Evolutionary conservation across 192 early-diverging fungal genomes (phyloP).

Genomic region (Obelidium mucronatum): DNA sequence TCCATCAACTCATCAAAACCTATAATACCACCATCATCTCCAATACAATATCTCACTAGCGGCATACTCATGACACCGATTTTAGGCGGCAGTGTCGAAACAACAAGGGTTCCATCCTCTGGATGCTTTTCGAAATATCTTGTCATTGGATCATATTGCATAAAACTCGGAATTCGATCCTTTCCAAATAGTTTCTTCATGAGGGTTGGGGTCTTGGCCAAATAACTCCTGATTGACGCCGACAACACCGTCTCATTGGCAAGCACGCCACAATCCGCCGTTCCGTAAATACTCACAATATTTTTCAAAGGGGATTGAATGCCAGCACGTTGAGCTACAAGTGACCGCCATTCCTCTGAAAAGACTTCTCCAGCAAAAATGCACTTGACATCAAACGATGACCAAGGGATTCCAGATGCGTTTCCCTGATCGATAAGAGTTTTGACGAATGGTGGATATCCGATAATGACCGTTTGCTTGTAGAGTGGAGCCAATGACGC

Average conservation of each 20-base stretch:
- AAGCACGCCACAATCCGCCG: slow-evolving; percentile 50
- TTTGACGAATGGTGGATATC: slow-evolving; percentile 31
- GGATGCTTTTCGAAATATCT: slow-evolving; percentile 42
- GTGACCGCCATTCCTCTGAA: slow-evolving; percentile 41
- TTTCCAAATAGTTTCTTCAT: slow-evolving; percentile 38
- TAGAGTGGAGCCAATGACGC: slow-evolving; percentile 14
- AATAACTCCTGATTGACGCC: slow-evolving; percentile 28
- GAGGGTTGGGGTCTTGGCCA: slow-evolving; percentile 32
- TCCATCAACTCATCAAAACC: slow-evolving; percentile 40
- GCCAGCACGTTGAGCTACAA: slow-evolving; percentile 25
- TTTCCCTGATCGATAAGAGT: slow-evolving; percentile 17
- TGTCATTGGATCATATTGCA: slow-evolving; percentile 48
- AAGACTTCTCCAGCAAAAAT: slow-evolving; percentile 49
- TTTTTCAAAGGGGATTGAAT: not conserved
- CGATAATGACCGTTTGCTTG: slow-evolving; percentile 27
- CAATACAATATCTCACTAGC: slow-evolving; percentile 45
- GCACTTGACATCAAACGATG: slow-evolving; percentile 21
- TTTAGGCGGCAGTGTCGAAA: slow-evolving; percentile 40
- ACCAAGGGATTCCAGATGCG: not conserved
- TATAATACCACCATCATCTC: slow-evolving; percentile 41
- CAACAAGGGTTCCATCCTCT: slow-evolving; percentile 32
- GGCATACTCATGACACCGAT: slow-evolving; percentile 27
- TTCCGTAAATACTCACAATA: slow-evolving; percentile 52
- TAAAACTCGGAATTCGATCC: slow-evolving; percentile 44
- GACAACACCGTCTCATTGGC: slow-evolving; percentile 42